phyloP scores from a whole-genome alignment of 257 asterid genomes.

The Henckelia pumila region DNA sequence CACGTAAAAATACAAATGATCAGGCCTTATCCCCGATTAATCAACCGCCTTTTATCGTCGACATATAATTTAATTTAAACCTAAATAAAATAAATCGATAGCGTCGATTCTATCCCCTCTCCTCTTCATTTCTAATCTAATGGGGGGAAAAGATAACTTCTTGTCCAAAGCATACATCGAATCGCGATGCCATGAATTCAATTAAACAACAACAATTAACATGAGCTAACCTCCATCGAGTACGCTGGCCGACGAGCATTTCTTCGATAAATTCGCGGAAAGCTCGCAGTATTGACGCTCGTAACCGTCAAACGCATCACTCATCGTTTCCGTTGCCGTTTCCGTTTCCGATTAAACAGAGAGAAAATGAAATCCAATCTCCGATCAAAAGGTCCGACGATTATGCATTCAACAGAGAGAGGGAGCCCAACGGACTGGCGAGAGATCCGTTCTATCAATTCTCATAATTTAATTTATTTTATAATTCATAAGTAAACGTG shows the following conservation, averaged over 20 bases:
- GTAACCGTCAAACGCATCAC: slow-evolving; percentile 49
- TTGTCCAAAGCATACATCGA: too few relatives aligned
- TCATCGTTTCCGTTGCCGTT: slow-evolving; percentile 42
- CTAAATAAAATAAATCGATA: too few relatives aligned
- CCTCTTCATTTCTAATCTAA: too few relatives aligned
- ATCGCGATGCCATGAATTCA: neutral
- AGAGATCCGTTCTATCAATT: neutral
- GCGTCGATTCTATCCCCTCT: too few relatives aligned
- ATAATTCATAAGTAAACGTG: too few relatives aligned
- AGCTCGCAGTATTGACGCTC: slow-evolving; percentile 65
- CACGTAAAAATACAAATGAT: too few relatives aligned
- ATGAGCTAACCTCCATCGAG: slow-evolving; percentile 36
- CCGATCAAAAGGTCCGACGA: neutral
- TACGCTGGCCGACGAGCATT: slow-evolving; percentile 25
- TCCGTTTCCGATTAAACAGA: slow-evolving; percentile 19
- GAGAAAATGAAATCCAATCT: neutral
- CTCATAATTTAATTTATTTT: too few relatives aligned
- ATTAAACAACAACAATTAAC: neutral
- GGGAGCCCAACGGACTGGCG: neutral
- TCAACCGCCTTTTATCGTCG: too few relatives aligned
- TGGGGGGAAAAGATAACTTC: too few relatives aligned
- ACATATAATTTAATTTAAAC: too few relatives aligned
- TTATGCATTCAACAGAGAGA: neutral
- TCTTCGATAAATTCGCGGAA: slow-evolving; percentile 36
- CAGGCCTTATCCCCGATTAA: too few relatives aligned